These are phyloP conservation scores for Salix purpurea DNA, from an alignment of 345 rosid genomes.

Conservation along the genomic window DNA sequence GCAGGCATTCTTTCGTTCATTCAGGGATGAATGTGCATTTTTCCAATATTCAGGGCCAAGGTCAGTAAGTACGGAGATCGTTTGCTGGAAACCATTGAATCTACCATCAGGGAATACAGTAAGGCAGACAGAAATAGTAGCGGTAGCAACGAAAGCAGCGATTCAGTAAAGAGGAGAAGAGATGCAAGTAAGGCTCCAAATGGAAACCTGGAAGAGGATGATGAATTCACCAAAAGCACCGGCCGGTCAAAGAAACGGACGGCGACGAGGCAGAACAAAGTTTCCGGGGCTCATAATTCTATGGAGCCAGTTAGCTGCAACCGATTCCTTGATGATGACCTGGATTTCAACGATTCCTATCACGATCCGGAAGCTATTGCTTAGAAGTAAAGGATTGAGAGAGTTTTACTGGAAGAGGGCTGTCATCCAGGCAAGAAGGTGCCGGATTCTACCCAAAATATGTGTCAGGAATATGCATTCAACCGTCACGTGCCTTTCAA, in stretches of 20 bases:
- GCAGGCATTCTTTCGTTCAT: not conserved
- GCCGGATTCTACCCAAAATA: not conserved
- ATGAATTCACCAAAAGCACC: conserved; percentile 59
- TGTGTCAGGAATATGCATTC: not conserved
- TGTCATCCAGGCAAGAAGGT: conserved; percentile 26
- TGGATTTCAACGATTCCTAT: conserved; percentile 20
- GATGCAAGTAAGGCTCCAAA: conserved; percentile 15
- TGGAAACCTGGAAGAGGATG: conserved; percentile 33
- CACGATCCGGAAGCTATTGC: conserved; percentile 17
- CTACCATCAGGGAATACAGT: conserved; percentile 53
- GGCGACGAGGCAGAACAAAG: conserved; percentile 17
- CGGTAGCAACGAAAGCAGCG: conserved; percentile 58
- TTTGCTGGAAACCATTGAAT: conserved; percentile 74
- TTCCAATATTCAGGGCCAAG: conserved; percentile 55
- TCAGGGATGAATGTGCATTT: not conserved
- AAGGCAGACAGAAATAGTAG: conserved; percentile 44
- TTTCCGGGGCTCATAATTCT: conserved; percentile 9
- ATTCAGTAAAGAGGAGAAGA: conserved; percentile 67
- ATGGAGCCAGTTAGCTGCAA: conserved; percentile 1
- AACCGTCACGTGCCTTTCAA: not conserved
- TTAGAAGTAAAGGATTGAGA: conserved; percentile 2
- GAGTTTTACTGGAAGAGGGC: conserved; percentile 34
- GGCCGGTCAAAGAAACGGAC: conserved; percentile 65
- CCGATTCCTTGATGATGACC: conserved; percentile 25
- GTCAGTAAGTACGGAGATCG: conserved; percentile 71